These are phyloP conservation scores for Apiotrichum akiyoshidainum DNA, from an alignment of 1,284 basidiomycete genomes.

Conservation along the genomic window DNA sequence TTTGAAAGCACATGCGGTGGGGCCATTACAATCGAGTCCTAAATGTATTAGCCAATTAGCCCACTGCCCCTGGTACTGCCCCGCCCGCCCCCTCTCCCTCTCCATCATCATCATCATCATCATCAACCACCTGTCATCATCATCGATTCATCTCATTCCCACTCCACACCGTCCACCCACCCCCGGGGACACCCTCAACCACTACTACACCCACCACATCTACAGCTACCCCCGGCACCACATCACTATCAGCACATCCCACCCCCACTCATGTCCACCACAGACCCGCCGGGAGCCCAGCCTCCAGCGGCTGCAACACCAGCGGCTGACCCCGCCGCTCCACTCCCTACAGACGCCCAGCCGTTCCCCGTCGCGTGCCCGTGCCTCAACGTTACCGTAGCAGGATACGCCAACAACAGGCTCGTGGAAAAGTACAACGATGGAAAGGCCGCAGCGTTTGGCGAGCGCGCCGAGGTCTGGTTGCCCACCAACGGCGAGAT, in stretches of 20 bases:
- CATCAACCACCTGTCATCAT: no score
- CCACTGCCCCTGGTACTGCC: no score
- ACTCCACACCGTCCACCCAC: no score
- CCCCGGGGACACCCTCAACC: no score
- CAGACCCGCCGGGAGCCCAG: background rate
- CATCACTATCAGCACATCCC: background rate
- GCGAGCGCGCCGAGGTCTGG: slow-evolving; percentile 11
- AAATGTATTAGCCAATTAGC: no score
- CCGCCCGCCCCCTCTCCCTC: no score
- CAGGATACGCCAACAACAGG: slow-evolving; percentile 17
- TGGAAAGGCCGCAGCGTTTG: slow-evolving; percentile 7
- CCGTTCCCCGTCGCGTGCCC: slow-evolving; percentile 32
- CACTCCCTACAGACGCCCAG: slow-evolving; percentile 23
- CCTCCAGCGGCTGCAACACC: background rate
- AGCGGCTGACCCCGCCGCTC: slow-evolving; percentile 3
- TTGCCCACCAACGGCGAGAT: slow-evolving; percentile 19
- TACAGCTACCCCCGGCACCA: background rate
- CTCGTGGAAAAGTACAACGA: slow-evolving; percentile 4
- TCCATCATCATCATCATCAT: no score
- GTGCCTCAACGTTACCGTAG: slow-evolving; percentile 36
- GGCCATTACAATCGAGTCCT: no score
- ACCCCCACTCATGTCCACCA: slow-evolving; percentile 4
- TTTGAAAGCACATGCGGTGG: no score
- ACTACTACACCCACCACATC: no score
- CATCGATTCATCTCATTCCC: no score